Base-by-base conservation (phyloP, 345 rosid genomes). In the Noccaea caerulescens region DNA sequence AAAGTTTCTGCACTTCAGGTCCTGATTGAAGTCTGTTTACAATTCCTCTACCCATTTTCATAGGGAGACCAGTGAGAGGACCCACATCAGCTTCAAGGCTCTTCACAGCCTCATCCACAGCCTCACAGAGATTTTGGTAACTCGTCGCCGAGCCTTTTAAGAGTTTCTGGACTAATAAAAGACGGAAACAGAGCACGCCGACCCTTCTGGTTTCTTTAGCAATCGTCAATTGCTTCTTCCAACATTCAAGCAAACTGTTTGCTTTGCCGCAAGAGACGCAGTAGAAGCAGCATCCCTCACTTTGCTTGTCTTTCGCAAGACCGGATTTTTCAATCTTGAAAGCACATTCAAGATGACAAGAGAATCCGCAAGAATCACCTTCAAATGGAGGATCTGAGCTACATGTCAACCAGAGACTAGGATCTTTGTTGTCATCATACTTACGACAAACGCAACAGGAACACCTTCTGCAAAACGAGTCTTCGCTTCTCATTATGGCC, bases 161-260 rank as follows among this genome's bases (percentile, higher is more conserved):
- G 46, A 91, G 86, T 63, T 79, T 84, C 33, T 78, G 82, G 69
- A 81, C 82, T 72, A 88, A 45, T 76, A 85, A 82, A 68, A 88
- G 82, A 11, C 92, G 79, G 66, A 80, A 84, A 68, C 97, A 91
- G 58, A 91, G 83, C 23, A 76, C 88, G 66, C 88, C 92, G 41
- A 91, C 92, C 80, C 97, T 80, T 81, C 97, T 86, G 6, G 97
- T 85, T 79, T 85, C 97, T 74, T 81, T 83, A 42, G 97, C 94
- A 64, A 82, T 69, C 72, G 81, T 39, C 76, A 88, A 38, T 25
- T 88, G 97, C 72, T 88, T 88, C 81, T 82, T 86, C 94, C 86
- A 91, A 23, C 77, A 75, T 54, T 92, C 82, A 87, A 90, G 82
- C 39, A 86, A 60, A 58, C 74, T 78, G 61, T 90, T 90, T 8